phyloP scores from a whole-genome alignment of 495 filamentous ascomycete genomes.

The Hypoxylon rickii region DNA sequence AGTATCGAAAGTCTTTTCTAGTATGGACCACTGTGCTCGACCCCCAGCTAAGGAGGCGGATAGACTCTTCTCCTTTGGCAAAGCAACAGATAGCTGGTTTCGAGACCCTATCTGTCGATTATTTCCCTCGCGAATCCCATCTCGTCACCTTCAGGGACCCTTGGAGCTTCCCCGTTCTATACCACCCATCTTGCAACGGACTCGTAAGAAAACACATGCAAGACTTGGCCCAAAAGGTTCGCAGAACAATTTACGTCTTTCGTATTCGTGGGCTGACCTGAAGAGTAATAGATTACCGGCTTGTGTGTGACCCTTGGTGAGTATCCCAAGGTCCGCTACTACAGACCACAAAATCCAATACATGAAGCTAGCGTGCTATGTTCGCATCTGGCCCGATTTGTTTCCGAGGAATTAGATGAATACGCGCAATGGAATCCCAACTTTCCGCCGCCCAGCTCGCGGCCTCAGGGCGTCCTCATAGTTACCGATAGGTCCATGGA shows the following conservation, averaged over 20 bases:
- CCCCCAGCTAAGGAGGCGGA: slow-evolving; percentile 45
- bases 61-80: slow-evolving; percentile 54
- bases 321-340: slow-evolving; percentile 89
- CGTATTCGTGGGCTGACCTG: slow-evolving; percentile 35
- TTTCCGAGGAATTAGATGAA: slow-evolving; percentile 85
- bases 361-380: slow-evolving; percentile 90
- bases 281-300: slow-evolving; percentile 68
- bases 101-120: slow-evolving; percentile 80
- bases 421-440: slow-evolving; percentile 80
- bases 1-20: slow-evolving; percentile 74
- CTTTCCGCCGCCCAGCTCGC: slow-evolving; percentile 78
- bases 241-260: slow-evolving; percentile 21
- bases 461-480: slow-evolving; percentile 82
- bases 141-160: slow-evolving; percentile 90
- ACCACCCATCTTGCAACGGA: slow-evolving; percentile 85
- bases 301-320: slow-evolving; percentile 85
- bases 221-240: slow-evolving; percentile 83
- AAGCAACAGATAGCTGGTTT: slow-evolving; percentile 73
- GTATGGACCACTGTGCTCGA: slow-evolving; percentile 74
- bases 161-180: slow-evolving; percentile 90
- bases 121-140: slow-evolving; percentile 87
- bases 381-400: slow-evolving; percentile 85
- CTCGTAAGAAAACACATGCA: slow-evolving; percentile 81
- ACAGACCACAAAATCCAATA: slow-evolving; percentile 69
- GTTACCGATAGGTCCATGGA: slow-evolving; percentile 94